Base-by-base conservation (phyloP, 2,329 filamentous ascomycete genomes). In the Orbilia javanica region DNA sequence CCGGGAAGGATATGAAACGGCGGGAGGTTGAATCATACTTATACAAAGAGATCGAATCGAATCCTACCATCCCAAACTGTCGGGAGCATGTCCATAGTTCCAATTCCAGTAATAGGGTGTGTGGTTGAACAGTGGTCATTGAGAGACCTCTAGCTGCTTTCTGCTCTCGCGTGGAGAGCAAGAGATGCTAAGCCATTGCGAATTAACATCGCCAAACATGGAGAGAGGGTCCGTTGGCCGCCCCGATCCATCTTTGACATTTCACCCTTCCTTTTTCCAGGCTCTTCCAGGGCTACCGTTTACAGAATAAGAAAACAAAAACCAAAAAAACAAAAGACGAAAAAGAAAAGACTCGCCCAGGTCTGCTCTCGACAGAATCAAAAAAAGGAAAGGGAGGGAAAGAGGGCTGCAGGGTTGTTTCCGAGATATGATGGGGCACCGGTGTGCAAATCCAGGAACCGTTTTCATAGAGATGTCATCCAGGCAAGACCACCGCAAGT, bases 21-120 rank as follows among this genome's bases (percentile, higher is more conserved):
- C 52, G 71, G 71, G 71, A 29, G 64, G 64, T 75, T 75, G 71
- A 75, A 68, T 75, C 71, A 75, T 75, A 68, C 53, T 75, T 75
- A 75, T 75, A 75, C 71, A 75, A 75, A 75, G 70, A 57, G 70
- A 74, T 74, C 70, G 55, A 75, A 63, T 46, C 53, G 64, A 63
- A 75, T 68, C 64, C 71, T 69, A 68, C 63, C 53, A 62, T 68
- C 63, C 70, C 71, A 75, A 29, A 75, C 63, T 75, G 71, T 75
- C 71, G 71, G 71, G 62, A 75, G 31, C 63, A 64, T 62, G 71
- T 67, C n/a, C n/a, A n/a, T n/a, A 68, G 71, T 75, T 68, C 71
- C 71, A 63, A 68, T 68, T 69, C 60, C n/a, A 75, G 71, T 64
- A 75, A 75, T 55, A 55, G 53, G 53, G 71, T 67, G 70, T 74